phyloP scores from a whole-genome alignment of 108 stramenopile species.

The Skeletonema tropicum region DNA sequence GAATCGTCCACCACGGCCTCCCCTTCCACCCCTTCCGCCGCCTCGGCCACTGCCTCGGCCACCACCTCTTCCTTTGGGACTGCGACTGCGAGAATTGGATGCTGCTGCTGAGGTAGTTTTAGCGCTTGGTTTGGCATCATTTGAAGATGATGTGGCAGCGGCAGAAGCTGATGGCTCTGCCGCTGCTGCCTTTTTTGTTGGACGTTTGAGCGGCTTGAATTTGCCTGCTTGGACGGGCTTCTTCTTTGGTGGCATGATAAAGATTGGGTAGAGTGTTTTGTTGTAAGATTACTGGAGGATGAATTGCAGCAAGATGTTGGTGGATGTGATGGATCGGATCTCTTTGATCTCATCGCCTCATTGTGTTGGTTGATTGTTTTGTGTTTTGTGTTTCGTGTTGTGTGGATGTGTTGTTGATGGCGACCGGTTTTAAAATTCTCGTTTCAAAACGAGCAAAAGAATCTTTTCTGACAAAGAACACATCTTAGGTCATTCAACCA shows the following conservation, averaged over 20 bases:
- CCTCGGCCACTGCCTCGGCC: constrained; percentile 43
- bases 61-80: constrained; percentile 21
- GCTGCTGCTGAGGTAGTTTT: constrained; percentile 2
- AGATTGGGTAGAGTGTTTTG: background rate
- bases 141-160: constrained; percentile 10
- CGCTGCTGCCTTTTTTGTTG: constrained; percentile 47
- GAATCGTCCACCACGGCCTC: constrained; percentile 40
- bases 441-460: too few species aligned
- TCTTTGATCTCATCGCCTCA: too few species aligned
- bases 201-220: constrained; percentile 82
- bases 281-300: background rate
- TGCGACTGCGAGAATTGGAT: background rate
- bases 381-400: too few species aligned
- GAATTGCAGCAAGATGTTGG: background rate
- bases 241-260: constrained; percentile 37
- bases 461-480: too few species aligned
- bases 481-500: too few species aligned
- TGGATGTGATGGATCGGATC: too few species aligned
- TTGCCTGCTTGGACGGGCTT: constrained; percentile 81
- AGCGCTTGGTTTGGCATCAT: constrained; percentile 11
- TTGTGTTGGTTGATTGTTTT: too few species aligned
- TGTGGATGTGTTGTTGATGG: too few species aligned
- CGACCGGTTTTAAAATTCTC: too few species aligned
- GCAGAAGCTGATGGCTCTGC: constrained; percentile 21
- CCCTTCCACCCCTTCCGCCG: constrained; percentile 35